Base-by-base conservation (phyloP, 371 early-diverging fungal species). In the Mucor saturninus region DNA sequence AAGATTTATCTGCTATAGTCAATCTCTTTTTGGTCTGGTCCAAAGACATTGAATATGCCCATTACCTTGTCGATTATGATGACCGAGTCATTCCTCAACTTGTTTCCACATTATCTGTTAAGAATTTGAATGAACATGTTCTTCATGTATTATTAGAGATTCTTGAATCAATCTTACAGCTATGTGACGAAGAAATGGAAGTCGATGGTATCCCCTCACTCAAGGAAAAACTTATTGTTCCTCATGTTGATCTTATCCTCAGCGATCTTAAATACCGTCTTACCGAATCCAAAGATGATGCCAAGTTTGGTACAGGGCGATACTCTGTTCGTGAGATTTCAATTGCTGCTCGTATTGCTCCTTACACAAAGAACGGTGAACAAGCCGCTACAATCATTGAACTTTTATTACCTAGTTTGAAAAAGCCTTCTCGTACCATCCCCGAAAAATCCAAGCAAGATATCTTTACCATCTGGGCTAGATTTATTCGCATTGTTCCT, bases 361-460 rank as follows among this genome's bases (percentile, higher is more conserved):
- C 80, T 28, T 89, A 86, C 63, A 91, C 95, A 15, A 83, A 87
- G 43, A 73, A 84, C 52, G 84, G 89, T 31, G 83, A 85, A 29
- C 86, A 87, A 58, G 91, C 92, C 4, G 70, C 76, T 46, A 77
- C 80, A 52, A 75, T 97, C 39, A 72, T 95, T 26, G 88, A 88
- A 8, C 80, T 97, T n/a, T 65, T 98, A 64, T 63, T 93, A 51
- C 98, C 98, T 26, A 87, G 87, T 67, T 72, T 96, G 43, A 87
- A 86, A 58, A 89, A 89, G 56, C 86, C 90, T 15, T 71, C 81
- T 53, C 79, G 86, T 37, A 59, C 81, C 0, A 89, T 97, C 3
- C 87, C 93, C 0, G 95, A 95, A 74, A 73, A 79, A 46, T 88
- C 89, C 37, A 97, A 98, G 79, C 84, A 83, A 15, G 88, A 95